phyloP scores from a whole-genome alignment of 768 basidiomycete genomes.

The Psilocybe cyanescens region DNA sequence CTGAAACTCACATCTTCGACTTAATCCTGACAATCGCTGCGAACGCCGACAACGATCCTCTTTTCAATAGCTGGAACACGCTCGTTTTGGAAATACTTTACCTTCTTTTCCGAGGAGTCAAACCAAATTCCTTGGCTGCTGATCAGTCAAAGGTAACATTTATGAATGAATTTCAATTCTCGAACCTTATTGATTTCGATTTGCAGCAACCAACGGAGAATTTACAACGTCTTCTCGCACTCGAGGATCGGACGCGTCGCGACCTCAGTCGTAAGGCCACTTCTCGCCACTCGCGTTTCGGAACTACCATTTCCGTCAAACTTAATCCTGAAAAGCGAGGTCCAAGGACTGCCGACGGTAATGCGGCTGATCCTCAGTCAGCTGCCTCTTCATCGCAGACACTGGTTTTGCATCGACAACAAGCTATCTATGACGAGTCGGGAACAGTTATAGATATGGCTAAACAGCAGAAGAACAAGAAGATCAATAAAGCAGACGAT shows the following conservation, averaged over 20 bases:
- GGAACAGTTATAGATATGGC: constrained; percentile 73
- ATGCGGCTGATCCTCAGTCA: constrained; percentile 27
- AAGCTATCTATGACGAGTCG: constrained; percentile 72
- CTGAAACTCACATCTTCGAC: constrained; percentile 73
- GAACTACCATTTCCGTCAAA: constrained; percentile 88
- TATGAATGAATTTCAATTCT: constrained; percentile 10
- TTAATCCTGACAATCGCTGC: constrained; percentile 86
- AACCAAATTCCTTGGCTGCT: constrained; percentile 55
- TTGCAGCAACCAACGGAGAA: constrained; percentile 67
- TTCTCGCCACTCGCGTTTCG: constrained; percentile 94
- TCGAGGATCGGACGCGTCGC: constrained; percentile 70
- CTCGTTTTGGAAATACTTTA: constrained; percentile 93
- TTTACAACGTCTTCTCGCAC: constrained; percentile 75
- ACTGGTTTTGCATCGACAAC: constrained; percentile 85
- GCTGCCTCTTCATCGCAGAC: constrained; percentile 44
- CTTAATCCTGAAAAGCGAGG: constrained; percentile 60
- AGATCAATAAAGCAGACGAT: constrained; percentile 66
- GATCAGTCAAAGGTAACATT: constrained; percentile 68
- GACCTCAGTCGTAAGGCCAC: constrained; percentile 55
- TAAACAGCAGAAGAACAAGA: constrained; percentile 64
- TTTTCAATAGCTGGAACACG: constrained; percentile 87
- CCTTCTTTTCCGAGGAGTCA: constrained; percentile 82
- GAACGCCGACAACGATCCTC: constrained; percentile 72
- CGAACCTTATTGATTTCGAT: constrained; percentile 8
- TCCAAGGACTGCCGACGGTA: constrained; percentile 17